Evolutionary conservation across 2,329 filamentous ascomycete genomes (phyloP).

Genomic region (Xylariaceae sp.): DNA sequence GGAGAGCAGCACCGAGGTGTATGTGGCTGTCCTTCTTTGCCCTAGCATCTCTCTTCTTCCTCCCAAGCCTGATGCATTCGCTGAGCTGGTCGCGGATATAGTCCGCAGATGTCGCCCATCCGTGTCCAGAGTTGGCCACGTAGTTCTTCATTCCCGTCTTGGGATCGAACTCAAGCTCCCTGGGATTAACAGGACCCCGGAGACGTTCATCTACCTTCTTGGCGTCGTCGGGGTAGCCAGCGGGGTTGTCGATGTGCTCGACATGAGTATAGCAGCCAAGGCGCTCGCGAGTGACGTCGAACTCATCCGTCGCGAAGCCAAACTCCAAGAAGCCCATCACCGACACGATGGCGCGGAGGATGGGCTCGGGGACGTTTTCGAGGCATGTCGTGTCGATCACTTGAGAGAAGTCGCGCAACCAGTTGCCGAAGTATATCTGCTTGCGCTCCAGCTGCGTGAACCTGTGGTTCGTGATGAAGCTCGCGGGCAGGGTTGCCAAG

Average conservation of each 20-base stretch:
- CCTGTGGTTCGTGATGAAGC: slow-evolving; percentile 34
- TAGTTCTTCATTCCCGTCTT: slow-evolving; percentile 32
- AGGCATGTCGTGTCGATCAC: slow-evolving; percentile 50
- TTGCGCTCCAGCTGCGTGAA: slow-evolving; percentile 36
- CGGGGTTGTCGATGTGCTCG: slow-evolving; percentile 49
- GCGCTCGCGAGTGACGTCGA: slow-evolving; percentile 49
- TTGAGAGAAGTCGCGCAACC: slow-evolving; percentile 46
- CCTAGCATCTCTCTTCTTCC: slow-evolving; percentile 15
- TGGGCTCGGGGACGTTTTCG: slow-evolving; percentile 46
- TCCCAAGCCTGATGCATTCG: slow-evolving; percentile 24
- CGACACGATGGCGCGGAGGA: slow-evolving; percentile 49
- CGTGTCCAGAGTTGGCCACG: slow-evolving; percentile 26
- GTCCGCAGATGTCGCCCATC: slow-evolving; percentile 27
- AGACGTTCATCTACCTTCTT: slow-evolving; percentile 27
- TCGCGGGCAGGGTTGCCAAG: slow-evolving; percentile 32
- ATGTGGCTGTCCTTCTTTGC: slow-evolving; percentile 24
- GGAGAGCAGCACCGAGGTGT: slow-evolving; percentile 44
- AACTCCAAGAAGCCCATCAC: slow-evolving; percentile 51
- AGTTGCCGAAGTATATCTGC: slow-evolving; percentile 40
- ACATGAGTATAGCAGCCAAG: slow-evolving; percentile 45
- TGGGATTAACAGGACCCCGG: slow-evolving; percentile 26
- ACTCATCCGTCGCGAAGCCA: slow-evolving; percentile 51
- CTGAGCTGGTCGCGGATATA: slow-evolving; percentile 26
- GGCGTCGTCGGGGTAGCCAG: slow-evolving; percentile 28
- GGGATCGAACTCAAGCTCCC: slow-evolving; percentile 28